Evolutionary conservation across 2,329 filamentous ascomycete species (phyloP), one percentile per base, ranked within the genome.

Genomic region (Phaeomoniella chlamydospora): DNA sequence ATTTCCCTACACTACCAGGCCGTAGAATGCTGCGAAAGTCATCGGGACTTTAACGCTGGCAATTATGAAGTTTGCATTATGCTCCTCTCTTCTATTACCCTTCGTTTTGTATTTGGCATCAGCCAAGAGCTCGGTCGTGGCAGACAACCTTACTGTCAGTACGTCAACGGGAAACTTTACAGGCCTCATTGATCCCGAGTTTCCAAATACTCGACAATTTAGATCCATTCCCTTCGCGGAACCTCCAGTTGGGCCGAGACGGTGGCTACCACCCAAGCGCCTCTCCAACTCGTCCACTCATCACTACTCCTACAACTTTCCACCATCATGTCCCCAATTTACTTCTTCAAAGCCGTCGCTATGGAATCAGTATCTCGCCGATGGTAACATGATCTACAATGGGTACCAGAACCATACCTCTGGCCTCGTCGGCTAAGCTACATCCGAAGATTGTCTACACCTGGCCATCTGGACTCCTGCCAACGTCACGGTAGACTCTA

Each of bases 391-490:
- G n/a, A n/a, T n/a, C n/a, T n/a, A n/a, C n/a, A n/a, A n/a, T n/a
- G n/a, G n/a, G 26, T 36, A 14, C 11, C 29, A 5, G 43, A 38
- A 14, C 49, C 53, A n/a, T n/a, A n/a, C n/a, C n/a, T n/a, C n/a
- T n/a, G n/a, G n/a, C 35, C 44, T 48, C 3, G 37, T 41, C 12
- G 42, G 41, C 5, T 41, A 40, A 39, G 44, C 48, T 10, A 44
- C 48, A 2, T 45, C 50, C 5, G 63, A 67, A 41, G 61, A 65
- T 34, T 67, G 62, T 31, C 42, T 67, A 19, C 56, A 52, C 2
- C 42, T 62, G 5, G 59, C 56, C 33, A 44, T 67, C 1, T 66
- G 61, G 62, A 50, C 59, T 2, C 62, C 62, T 5, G 41, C 47
- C 5, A 44, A 44, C 2, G 46, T 41, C 18, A 39, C 39, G 6